Evolutionary conservation across 352 stramenopile species (phyloP).

Genomic region (Globisporangium echinulatum): DNA sequence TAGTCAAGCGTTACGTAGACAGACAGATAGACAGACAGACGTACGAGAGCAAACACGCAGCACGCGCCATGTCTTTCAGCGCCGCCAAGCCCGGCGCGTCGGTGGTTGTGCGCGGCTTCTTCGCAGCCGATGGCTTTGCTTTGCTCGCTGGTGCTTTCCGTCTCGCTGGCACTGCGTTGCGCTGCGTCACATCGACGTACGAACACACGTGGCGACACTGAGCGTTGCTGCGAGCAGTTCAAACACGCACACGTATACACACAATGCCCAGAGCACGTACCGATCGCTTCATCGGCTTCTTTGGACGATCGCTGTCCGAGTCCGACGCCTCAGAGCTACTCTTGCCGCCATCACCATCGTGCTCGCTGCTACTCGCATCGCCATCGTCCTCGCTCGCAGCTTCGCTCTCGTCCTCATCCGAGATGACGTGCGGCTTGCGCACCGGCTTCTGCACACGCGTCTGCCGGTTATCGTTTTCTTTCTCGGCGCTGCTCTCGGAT

Average conservation of each 20-base stretch:
- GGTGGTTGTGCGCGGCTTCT: conserved; percentile 16
- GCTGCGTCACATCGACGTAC: background rate
- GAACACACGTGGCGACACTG: background rate
- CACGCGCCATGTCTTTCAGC: conserved; percentile 68
- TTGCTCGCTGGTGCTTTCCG: conserved; percentile 6
- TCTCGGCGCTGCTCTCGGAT: conserved; percentile 6
- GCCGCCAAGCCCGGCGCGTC: conserved; percentile 44
- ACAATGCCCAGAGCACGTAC: background rate
- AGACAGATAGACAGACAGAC: conserved; percentile 15
- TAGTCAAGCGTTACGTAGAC: too few relatives aligned
- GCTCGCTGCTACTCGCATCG: conserved; percentile 13
- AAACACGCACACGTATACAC: background rate
- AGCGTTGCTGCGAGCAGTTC: background rate
- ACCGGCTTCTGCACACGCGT: background rate
- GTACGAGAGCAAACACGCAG: conserved; percentile 61
- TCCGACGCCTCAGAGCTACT: conserved; percentile 11
- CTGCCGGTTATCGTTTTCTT: background rate
- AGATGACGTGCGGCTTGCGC: conserved; percentile 25
- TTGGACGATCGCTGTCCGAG: background rate
- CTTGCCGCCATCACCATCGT: conserved; percentile 12
- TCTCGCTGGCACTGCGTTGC: conserved; percentile 7
- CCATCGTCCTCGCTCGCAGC: conserved; percentile 9
- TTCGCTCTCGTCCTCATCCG: conserved; percentile 25
- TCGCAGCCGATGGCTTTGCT: conserved; percentile 8
- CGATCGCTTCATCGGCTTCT: background rate